phyloP scores from a whole-genome alignment of 73 alveolate species.

The Tetrahymena borealis region DNA sequence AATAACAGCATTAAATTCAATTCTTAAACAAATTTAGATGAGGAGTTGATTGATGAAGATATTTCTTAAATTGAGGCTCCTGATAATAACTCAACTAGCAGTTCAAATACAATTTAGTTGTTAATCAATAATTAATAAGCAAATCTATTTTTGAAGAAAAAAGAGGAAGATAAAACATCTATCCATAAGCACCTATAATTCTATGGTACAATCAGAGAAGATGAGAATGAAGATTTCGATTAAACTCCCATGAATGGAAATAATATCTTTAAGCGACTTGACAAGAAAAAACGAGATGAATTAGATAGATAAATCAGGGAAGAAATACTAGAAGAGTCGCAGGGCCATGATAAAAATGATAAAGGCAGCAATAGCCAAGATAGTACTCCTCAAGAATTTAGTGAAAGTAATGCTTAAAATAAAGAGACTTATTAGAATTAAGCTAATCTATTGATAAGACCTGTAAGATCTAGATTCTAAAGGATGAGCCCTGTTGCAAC shows the following conservation, averaged over 20 bases:
- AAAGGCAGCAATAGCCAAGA: not conserved
- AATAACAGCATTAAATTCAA: not conserved
- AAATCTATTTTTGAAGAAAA: not conserved
- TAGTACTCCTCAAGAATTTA: not conserved
- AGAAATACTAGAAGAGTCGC: not conserved
- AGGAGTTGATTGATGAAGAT: not conserved
- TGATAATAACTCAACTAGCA: not conserved
- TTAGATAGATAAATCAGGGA: not conserved
- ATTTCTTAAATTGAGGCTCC: not conserved
- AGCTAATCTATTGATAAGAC: not conserved
- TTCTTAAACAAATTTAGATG: not conserved
- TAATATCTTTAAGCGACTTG: not conserved
- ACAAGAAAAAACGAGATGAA: not conserved
- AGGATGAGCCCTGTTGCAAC: not conserved
- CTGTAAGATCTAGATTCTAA: not conserved
- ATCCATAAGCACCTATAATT: not conserved
- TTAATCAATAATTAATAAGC: not conserved
- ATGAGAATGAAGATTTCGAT: not conserved
- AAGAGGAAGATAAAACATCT: not conserved
- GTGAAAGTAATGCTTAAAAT: not conserved
- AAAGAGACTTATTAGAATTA: not conserved
- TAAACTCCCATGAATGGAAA: not conserved
- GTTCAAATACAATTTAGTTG: not conserved
- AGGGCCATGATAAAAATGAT: not conserved
- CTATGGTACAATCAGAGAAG: not conserved